Conservation (phyloP, 345 rosid species). For the Capsella bursapastoris region DNA sequence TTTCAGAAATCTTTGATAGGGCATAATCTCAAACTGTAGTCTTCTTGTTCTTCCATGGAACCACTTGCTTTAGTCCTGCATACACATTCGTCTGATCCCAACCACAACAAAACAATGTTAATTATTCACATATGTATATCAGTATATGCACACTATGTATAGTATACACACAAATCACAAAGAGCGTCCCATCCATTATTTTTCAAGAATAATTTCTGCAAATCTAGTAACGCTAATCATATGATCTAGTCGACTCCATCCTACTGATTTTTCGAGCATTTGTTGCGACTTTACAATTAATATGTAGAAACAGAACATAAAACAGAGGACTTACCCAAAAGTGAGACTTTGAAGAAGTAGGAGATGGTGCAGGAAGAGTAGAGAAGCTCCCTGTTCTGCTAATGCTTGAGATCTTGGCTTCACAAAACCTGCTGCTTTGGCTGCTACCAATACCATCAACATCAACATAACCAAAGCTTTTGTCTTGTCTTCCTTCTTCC, state of each 20-base stretch:
- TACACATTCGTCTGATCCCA: constrained; percentile 63
- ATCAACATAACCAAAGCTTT: constrained; percentile 29
- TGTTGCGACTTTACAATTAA: neutral
- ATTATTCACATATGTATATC: neutral
- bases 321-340: constrained; percentile 68
- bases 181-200: neutral
- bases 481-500: constrained; percentile 29
- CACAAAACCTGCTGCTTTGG: constrained; percentile 44
- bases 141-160: neutral
- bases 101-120: constrained; percentile 8
- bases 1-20: constrained; percentile 11
- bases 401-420: constrained; percentile 44
- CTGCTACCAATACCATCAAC: constrained; percentile 36
- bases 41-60: constrained; percentile 67
- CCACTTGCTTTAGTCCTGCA: constrained; percentile 72
- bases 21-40: constrained; percentile 32
- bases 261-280: neutral
- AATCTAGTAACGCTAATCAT: neutral
- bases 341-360: constrained; percentile 51
- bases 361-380: constrained; percentile 26
- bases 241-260: neutral
- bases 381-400: constrained; percentile 59
- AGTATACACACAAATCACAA: neutral
- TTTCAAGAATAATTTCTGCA: neutral
- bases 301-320: constrained; percentile 4